These are phyloP conservation scores for Phytophthora lateralis DNA, from an alignment of 352 stramenopile species.

Conservation along the genomic window DNA sequence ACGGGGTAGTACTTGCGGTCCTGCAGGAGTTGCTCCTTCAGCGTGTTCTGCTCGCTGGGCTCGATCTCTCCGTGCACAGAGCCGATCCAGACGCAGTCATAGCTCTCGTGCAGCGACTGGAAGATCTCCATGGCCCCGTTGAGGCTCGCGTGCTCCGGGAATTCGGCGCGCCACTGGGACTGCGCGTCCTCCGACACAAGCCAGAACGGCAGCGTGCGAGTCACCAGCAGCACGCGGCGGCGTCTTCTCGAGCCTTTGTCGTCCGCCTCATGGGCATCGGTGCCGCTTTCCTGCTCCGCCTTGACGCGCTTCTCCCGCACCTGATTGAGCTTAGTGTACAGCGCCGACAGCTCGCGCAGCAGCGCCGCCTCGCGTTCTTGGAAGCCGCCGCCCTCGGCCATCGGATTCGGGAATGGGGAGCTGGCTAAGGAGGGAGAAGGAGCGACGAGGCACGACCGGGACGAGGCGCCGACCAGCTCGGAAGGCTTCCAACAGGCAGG, in stretches of 20 bases:
- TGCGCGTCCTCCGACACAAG: slow-evolving; percentile 80
- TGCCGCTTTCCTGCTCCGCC: slow-evolving; percentile 60
- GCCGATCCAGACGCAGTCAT: slow-evolving; percentile 87
- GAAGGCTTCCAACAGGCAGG: neutral
- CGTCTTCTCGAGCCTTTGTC: slow-evolving; percentile 43
- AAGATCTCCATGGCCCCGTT: slow-evolving; percentile 84
- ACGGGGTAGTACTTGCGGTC: slow-evolving; percentile 92
- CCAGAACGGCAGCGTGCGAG: slow-evolving; percentile 76
- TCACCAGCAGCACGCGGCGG: slow-evolving; percentile 76
- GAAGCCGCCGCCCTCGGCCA: slow-evolving; percentile 42
- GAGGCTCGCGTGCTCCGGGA: slow-evolving; percentile 69
- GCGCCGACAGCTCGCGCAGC: slow-evolving; percentile 67
- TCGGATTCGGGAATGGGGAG: neutral
- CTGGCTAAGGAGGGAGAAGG: slow-evolving; percentile 4
- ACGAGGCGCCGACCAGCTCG: slow-evolving; percentile 15
- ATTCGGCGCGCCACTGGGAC: slow-evolving; percentile 84
- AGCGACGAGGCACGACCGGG: slow-evolving; percentile 31
- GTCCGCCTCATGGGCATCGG: slow-evolving; percentile 26
- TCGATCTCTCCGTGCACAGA: slow-evolving; percentile 84
- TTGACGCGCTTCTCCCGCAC: slow-evolving; percentile 81
- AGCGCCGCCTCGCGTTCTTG: slow-evolving; percentile 77
- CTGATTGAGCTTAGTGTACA: slow-evolving; percentile 86
- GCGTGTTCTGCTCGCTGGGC: slow-evolving; percentile 76
- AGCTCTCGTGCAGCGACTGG: slow-evolving; percentile 75
- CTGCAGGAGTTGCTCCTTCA: slow-evolving; percentile 87